Evolutionary conservation across 164 flowering plant species (phyloP), one percentile per base, ranked within the genome.

Genomic region (Tetrastigma voinierianum): DNA sequence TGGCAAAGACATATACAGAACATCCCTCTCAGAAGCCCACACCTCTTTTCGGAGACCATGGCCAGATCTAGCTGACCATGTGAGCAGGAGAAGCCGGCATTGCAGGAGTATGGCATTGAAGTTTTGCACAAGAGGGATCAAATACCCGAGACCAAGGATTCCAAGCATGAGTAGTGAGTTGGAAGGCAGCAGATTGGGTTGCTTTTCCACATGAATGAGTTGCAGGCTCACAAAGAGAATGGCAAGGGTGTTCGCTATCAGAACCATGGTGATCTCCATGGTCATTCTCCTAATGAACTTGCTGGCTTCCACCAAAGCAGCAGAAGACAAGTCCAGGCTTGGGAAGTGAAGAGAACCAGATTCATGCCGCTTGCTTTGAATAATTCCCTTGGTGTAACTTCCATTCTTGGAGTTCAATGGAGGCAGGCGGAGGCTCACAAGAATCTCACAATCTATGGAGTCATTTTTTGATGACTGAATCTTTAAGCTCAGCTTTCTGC

Each of bases 61-160:
- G 17, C 63, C 68, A 43, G 62, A 49, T 69, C 80, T 76, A 46
- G 83, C 62, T 7, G 84, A 79, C 86, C 84, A 84, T 8, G 84
- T 66, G 45, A 83, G 65, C 18, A 81, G 90, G 66, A 87, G 85
- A 66, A 90, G 87, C 7, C 89, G 88, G 65, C 74, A 69, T 46
- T 81, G 80, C 63, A 87, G 11, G 70, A 85, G 80, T 52, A 86
- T 3, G 62, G 86, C 88, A 66, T 86, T 91, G 55, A 88, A 84
- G 74, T 85, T 88, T 49, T 83, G 76, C 48, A 86, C 67, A 13
- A 86, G 75, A 66, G 87, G 87, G 47, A 88, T 74, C 86, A 86
- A 76, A 68, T 80, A 79, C 19, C 93, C 91, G 2, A 88, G 65
- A 46, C 84, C 74, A 62, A 90, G 87, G 59, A 83, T 72, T 17